Conservation (phyloP, 2,329 filamentous ascomycete species). For the Colletotrichum lini region DNA sequence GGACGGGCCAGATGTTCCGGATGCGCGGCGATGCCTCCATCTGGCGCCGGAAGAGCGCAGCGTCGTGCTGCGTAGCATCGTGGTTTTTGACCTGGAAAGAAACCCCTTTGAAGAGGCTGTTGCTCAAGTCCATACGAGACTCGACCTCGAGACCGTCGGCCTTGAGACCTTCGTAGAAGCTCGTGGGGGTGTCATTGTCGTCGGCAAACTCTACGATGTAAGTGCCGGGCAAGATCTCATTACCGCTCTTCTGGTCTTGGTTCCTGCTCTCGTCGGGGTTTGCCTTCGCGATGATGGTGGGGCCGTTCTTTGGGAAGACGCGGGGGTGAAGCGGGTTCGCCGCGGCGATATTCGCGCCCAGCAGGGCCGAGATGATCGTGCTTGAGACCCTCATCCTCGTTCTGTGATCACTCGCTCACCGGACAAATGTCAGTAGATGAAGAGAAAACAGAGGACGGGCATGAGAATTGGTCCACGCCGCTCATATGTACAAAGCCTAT, state of each 20-base stretch:
- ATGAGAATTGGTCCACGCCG: neutral
- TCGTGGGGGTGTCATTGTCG: slow-evolving; percentile 32
- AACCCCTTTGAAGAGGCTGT: slow-evolving; percentile 46
- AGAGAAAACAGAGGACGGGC: neutral
- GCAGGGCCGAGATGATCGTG: slow-evolving; percentile 17
- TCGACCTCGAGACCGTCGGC: slow-evolving; percentile 40
- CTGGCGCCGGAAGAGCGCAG: slow-evolving; percentile 29
- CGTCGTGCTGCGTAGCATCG: slow-evolving; percentile 44
- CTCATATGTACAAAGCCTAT: slow-evolving; percentile 2
- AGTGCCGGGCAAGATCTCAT: slow-evolving; percentile 41
- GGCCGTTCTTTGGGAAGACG: neutral
- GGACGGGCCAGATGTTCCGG: slow-evolving; percentile 50
- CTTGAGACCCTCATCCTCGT: slow-evolving; percentile 26
- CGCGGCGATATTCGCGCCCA: slow-evolving; percentile 13
- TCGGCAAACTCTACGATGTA: slow-evolving; percentile 48
- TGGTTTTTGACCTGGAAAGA: slow-evolving; percentile 47
- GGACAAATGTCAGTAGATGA: slow-evolving; percentile 7
- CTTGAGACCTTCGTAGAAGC: slow-evolving; percentile 41
- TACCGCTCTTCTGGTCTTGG: neutral
- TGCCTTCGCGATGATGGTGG: neutral
- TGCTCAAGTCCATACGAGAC: slow-evolving; percentile 45
- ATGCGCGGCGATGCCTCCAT: slow-evolving; percentile 46
- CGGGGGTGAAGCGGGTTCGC: slow-evolving; percentile 29
- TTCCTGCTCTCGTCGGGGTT: neutral
- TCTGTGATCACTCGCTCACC: slow-evolving; percentile 23